Conservation (phyloP, 306 rosid species). For the Prunus campanulata region DNA sequence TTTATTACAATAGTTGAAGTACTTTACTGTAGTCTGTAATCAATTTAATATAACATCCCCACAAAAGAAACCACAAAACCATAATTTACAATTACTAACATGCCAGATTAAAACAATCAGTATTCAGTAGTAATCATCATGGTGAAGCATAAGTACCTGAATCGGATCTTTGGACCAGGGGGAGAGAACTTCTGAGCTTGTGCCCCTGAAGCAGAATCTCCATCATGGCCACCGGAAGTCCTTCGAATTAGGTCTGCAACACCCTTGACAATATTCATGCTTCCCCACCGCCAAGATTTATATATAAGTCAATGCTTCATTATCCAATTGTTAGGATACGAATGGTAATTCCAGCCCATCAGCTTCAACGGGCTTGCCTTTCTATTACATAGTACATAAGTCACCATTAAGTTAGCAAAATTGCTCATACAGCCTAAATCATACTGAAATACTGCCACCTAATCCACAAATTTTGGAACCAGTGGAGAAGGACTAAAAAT, state of each 20-base stretch:
- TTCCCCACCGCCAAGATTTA: slow-evolving; percentile 32
- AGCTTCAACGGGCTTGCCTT: slow-evolving; percentile 11
- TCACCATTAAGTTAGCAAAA: neutral
- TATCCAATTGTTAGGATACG: slow-evolving; percentile 21
- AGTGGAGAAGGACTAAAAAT: neutral
- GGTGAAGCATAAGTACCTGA: slow-evolving; percentile 55
- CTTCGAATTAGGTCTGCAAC: slow-evolving; percentile 95
- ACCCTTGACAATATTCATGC: slow-evolving; percentile 95
- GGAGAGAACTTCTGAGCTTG: slow-evolving; percentile 58
- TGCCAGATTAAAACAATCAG: neutral
- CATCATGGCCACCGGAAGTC: slow-evolving; percentile 67
- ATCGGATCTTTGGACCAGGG: slow-evolving; percentile 76
- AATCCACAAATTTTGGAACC: neutral
- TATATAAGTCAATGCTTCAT: slow-evolving; percentile 34
- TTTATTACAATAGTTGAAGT: neutral
- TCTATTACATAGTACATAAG: neutral
- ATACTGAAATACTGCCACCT: neutral
- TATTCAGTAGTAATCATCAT: neutral
- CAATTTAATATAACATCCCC: slow-evolving; percentile 6
- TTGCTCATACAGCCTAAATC: neutral
- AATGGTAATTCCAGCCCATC: slow-evolving; percentile 40
- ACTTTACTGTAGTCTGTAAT: neutral
- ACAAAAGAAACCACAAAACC: neutral
- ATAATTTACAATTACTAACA: neutral
- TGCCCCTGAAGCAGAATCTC: slow-evolving; percentile 55